Evolutionary conservation across 164 flowering plant genomes (phyloP), one percentile per base, ranked within the genome.

Genomic region (Taxillus chinensis): DNA sequence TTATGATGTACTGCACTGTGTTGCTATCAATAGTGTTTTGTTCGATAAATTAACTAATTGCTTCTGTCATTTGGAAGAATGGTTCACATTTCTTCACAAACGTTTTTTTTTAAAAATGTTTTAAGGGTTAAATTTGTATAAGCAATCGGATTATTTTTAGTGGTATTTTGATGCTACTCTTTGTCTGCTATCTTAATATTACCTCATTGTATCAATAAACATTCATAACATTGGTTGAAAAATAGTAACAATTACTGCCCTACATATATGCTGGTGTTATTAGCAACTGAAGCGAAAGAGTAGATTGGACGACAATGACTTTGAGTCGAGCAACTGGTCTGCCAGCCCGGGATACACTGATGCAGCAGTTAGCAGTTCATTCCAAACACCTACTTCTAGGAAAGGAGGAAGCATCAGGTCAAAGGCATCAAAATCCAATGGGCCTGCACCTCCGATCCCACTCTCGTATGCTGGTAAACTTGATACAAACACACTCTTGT

Each of bases 391-490:
- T 37, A 77, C 75, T 41, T 78, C 95, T 48, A 83, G 74, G 52
- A 83, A 80, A 74, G 84, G 79, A n/a, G 82, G 78, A 40, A 79
- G 75, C 70, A 62, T 62, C 72, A 80, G 75, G 70, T 68, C 87
- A 65, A 86, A 75, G 74, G 70, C 49, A 60, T 67, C 80, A 48
- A 86, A 73, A 71, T 70, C 71, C 59, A 71, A 61, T 60, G 80
- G 67, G 68, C 68, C 81, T 45, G 78, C 62, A 41, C 86, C 89
- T 60, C 87, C 76, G 61, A 87, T 86, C 12, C 89, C 89, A n/a
- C 60, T 74, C 13, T 75, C 84, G 62, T 79, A 83, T 74, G 78
- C 78, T 63, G 93, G 97, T 86, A 64, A 72, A 71, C 55, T 45
- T 62, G 8, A 7, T 54, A 15, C 48, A 40, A 41, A 45, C 43